Evolutionary conservation across 2,329 filamentous ascomycete species (phyloP), one percentile per base, ranked within the genome.

Genomic region (Lasiodiplodia hormozganensis): DNA sequence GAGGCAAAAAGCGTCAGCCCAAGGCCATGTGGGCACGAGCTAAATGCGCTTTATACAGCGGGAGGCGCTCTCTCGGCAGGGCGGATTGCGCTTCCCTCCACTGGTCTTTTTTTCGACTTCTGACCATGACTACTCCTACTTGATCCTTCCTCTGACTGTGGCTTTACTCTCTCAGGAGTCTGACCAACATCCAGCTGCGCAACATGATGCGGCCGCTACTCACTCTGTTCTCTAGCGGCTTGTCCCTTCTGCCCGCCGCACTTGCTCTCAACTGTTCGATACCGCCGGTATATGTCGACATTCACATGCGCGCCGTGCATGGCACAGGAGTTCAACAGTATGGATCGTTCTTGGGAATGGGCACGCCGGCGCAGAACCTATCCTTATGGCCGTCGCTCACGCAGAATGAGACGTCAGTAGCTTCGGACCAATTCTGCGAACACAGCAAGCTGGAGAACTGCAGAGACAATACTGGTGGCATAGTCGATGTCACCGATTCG

Each of bases 321-420:
- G 77, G 78, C 58, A 77, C 77, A 6, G 70, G 73, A 1, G 72
- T 76, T 14, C 79, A 80, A 58, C 81, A 82, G 67, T 83, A 83
- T 75, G 82, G 82, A 58, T 79, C 80, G 2, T 83, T 83, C 73
- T 79, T 82, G 40, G 82, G 82, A 23, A 73, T 82, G 10, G 81
- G 81, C 10, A 77, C 77, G 8, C 79, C 80, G 25, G 77, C 80
- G 70, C 81, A 83, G 69, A 83, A 83, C 69, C 77, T 82, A 62
- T 82, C 80, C 57, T 71, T 82, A 18, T 82, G 80, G 80, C 81
- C 81, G 4, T 81, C 80, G 31, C 70, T 83, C 69, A 71, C 73
- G 38, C 76, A 79, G 54, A 83, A 83, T 68, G 79, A 82, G 68
- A 82, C 80, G 12, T 79, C 77, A 0, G 78, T 83, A 34, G 76